Evolutionary conservation across 2,329 filamentous ascomycete species (phyloP), one percentile per base, ranked within the genome.

Genomic region (Fusarium nisikadoi): DNA sequence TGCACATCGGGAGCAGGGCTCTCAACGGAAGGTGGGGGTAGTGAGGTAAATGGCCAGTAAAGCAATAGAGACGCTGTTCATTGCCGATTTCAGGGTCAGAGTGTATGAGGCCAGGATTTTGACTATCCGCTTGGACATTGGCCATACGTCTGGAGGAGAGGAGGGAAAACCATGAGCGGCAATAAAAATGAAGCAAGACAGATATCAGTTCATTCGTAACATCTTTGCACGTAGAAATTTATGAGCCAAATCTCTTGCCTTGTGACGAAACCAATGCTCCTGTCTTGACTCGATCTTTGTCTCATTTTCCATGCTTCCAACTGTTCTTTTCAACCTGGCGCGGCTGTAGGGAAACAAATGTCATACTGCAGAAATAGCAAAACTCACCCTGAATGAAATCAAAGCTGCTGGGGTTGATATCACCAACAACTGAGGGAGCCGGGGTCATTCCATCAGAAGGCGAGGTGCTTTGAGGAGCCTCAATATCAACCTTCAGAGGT

Each of bases 341-440:
- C 19, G n/a, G 8, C 20, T 31, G 29, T 13, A 2, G 39, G 9
- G 31, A n/a, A 38, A 53, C 8, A 47, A 63, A 23, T 38, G 10
- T 12, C 14, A 42, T 46, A 20, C 38, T 45, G 52, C 25, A 49
- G 45, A 63, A 38, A 52, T 61, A n/a, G 36, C 27, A 46, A 36
- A 61, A 84, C 85, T 83, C 66, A 88, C 86, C 82, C 79, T 83
- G 75, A 67, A 87, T 84, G 63, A 88, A 88, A 66, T 89, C 86
- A 59, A 88, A 77, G 65, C 78, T 79, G 65, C 77, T 79, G 46
- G 82, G 20, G 33, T 61, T 75, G 60, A 88, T 84, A 17, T 88
- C 86, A 42, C 81, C 81, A 60, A 87, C 83, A 54, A 82, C 80
- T 10, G 83, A 81, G 42, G 81, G 79, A 23, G 81, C 80, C 33